Base-by-base conservation (phyloP, 768 basidiomycete genomes). In the Piloderma croceum region DNA sequence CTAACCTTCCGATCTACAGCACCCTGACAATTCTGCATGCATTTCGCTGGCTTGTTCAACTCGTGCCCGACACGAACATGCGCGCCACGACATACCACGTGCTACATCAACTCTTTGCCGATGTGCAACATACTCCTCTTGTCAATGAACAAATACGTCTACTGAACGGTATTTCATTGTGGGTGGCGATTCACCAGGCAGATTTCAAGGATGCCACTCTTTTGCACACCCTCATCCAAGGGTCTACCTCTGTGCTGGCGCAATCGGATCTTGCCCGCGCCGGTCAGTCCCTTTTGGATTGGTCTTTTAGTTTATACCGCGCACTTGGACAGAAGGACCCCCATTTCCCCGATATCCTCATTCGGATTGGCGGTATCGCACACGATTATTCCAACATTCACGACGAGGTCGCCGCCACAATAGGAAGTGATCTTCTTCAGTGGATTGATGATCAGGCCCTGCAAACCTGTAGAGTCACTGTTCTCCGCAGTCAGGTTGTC, bases 121-220 rank as follows among this genome's bases (percentile, higher is more conserved):
- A 72, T 29, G 63, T 90, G 7, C 75, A 86, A 43, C 58, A 62
- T 7, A 77, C 79, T 0, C 81, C 81, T 15, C 70, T 96, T 27
- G 73, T 94, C 45, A 87, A 89, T 56, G 90, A 94, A 56, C 88
- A 93, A 54, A 60, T 79, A 29, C 79, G 93, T 10, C 63, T 82
- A 21, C 54, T 92, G 29, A 82, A 89, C 41, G 74, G 78, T 2
- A 62, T 94, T 33, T 77, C 77, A 20, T 60, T 97, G 21, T 82
- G 88, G 73, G 69, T 90, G 33, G 71, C 90, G 3, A 70, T 75
- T 29, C 74, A 77, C 42, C 58, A 67, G 33, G 56, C 69, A 20
- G 69, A 74, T 33, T 81, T 89, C 53, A 58, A 64, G 13, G 72
- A 85, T 36, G 49, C 65, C 0, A 74, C 74, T 2, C 63, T 93